phyloP scores from a whole-genome alignment of 306 rosid species.

The Medicago arabica region DNA sequence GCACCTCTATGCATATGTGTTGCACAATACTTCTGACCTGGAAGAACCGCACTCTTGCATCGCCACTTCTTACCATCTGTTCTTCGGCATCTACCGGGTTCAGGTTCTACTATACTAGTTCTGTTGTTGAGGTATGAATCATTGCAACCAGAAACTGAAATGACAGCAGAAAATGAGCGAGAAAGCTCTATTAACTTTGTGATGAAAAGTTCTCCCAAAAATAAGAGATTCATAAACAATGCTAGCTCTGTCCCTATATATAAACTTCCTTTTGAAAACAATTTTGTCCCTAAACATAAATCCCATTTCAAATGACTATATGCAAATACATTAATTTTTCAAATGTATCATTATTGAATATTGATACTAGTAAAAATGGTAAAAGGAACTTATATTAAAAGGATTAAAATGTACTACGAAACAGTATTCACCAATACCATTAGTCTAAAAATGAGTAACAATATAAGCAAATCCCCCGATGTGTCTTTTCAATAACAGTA shows the following conservation, averaged over 20 bases:
- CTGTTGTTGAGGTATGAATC: constrained; percentile 38
- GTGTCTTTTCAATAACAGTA: no score
- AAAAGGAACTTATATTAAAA: no score
- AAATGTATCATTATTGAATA: no score
- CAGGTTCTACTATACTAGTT: constrained; percentile 52
- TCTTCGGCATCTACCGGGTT: constrained; percentile 77
- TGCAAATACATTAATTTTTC: no score
- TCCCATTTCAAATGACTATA: no score
- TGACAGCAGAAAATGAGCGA: constrained; percentile 9
- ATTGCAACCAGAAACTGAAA: constrained; percentile 59
- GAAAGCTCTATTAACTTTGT: constrained; percentile 24
- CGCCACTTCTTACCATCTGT: constrained; percentile 95
- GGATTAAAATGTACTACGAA: no score
- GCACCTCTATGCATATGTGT: constrained; percentile 84
- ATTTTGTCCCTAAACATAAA: no score
- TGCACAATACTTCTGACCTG: constrained; percentile 73
- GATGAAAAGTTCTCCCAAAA: constrained; percentile 8
- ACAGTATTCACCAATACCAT: no score
- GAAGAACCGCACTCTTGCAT: constrained; percentile 66
- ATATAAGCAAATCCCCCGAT: neutral
- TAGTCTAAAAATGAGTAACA: neutral
- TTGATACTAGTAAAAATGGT: no score
- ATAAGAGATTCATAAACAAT: neutral
- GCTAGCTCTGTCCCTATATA: no score
- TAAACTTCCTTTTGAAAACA: no score